Percentiles rank a stretch among this genome's conserved stretches.
These are phyloP conservation scores for Fusarium chaquense DNA, from an alignment of 2,329 filamentous ascomycete genomes.

Conservation along the genomic window DNA sequence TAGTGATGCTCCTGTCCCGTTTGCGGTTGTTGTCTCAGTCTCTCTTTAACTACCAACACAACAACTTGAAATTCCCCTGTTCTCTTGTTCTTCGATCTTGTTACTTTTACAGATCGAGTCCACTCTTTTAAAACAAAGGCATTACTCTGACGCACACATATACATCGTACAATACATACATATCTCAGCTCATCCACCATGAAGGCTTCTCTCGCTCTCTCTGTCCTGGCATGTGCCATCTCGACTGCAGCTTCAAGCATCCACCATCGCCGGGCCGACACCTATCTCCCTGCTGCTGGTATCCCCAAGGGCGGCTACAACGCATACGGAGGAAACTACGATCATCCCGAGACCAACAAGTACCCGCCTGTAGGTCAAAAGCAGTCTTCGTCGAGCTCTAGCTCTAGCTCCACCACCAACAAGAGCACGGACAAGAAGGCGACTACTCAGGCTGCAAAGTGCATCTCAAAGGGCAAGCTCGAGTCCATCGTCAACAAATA, in stretches of 20 bases:
- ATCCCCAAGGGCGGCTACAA: slow-evolving; percentile 35
- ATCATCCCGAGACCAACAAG: slow-evolving; percentile 34
- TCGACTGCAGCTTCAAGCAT: slow-evolving; percentile 26
- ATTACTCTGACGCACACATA: neutral
- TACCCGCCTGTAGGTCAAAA: slow-evolving; percentile 19
- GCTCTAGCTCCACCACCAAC: neutral
- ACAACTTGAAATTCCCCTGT: slow-evolving; percentile 12
- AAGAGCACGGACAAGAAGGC: slow-evolving; percentile 3
- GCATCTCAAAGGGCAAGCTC: slow-evolving; percentile 27
- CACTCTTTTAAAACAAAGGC: slow-evolving; percentile 23
- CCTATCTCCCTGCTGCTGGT: slow-evolving; percentile 11
- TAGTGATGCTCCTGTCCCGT: neutral
- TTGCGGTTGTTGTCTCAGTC: slow-evolving; percentile 18
- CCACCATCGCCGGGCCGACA: slow-evolving; percentile 18
- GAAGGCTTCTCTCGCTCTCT: slow-evolving; percentile 30
- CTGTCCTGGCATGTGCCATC: slow-evolving; percentile 29
- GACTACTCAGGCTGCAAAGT: neutral
- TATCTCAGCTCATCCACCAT: neutral
- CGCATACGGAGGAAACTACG: slow-evolving; percentile 32
- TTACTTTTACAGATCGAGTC: slow-evolving; percentile 7
- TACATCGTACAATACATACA: neutral
- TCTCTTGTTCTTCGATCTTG: slow-evolving; percentile 5
- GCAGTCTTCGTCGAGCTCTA: slow-evolving; percentile 7
- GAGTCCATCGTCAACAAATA: slow-evolving; percentile 39
- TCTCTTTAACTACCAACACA: slow-evolving; percentile 24